Base-by-base conservation (phyloP, 2,329 filamentous ascomycete genomes). In the Cladobotryum mycophilum region DNA sequence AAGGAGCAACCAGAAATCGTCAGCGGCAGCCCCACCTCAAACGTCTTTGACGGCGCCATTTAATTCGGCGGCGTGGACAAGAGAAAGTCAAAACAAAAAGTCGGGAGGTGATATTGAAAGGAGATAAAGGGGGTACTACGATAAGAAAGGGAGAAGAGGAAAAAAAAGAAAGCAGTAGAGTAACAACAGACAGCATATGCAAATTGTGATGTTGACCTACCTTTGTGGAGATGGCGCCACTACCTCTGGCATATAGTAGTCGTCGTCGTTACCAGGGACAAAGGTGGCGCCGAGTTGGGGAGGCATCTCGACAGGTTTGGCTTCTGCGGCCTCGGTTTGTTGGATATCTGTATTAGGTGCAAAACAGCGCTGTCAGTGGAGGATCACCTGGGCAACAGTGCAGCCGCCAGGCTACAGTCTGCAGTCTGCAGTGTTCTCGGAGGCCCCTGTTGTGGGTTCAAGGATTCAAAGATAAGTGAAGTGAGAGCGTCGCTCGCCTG, bases 211-310 rank as follows among this genome's bases (percentile, higher is more conserved):
- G 55, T 44, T 68, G 35, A 45, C 76, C 61, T 63, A 81, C 79
- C 79, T 74, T 67, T 81, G 79, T 57, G 79, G 79, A 45, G 75
- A 67, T 53, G 79, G 79, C 52, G 79, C 78, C 55, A 80, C 66
- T 55, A 82, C 78, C 62, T 81, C 77, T 54, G 79, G 79, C 76
- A 81, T 78, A 62, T 77, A 80, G 61, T 78, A 82, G 64, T 82
- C 79, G 64, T 82, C 79, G 51, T 73, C 71, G 49, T 76, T 78
- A 53, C 78, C 76, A 34, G 79, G 79, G 51, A 80, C 76, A 63
- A 81, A 82, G 43, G 79, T 82, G 55, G 79, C 79, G 61, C 76
- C 75, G 56, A 81, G 56, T 49, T 64, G 64, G 49, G 51, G 49
- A 36, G 58, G 45, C 61, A 63, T 63, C 37, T 57, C 50, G 53